phyloP scores from a whole-genome alignment of 2,329 filamentous ascomycete genomes.

The Fusarium sp. region DNA sequence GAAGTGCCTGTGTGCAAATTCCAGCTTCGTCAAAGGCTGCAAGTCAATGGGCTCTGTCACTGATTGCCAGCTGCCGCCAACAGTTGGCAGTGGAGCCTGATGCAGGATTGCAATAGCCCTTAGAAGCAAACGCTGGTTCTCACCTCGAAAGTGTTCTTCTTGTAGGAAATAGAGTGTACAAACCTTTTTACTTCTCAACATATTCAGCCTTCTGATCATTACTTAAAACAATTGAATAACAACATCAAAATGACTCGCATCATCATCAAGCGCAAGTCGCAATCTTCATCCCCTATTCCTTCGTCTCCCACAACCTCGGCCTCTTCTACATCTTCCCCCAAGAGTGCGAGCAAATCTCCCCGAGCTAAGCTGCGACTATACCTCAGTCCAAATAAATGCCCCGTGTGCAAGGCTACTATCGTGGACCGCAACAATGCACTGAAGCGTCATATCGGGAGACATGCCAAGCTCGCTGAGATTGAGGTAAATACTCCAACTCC shows the following conservation, averaged over 20 bases:
- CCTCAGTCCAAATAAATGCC: constrained; percentile 2
- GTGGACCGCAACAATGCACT: constrained; percentile 5
- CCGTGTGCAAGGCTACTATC: constrained; percentile 12
- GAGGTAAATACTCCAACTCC: fast-evolving
- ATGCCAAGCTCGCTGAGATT: constrained; percentile 17
- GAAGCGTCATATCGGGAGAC: constrained; percentile 17
- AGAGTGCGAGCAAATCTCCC: not conserved
- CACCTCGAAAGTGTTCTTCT: too few relatives aligned
- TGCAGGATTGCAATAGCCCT: too few relatives aligned
- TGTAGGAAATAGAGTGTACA: too few relatives aligned
- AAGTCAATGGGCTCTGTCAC: not conserved
- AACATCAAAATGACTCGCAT: not conserved
- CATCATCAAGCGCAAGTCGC: not conserved
- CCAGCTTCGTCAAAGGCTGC: not conserved
- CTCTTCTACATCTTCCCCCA: not conserved
- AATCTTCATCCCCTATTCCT: not conserved
- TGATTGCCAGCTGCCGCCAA: not conserved
- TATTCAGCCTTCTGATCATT: fast-evolving
- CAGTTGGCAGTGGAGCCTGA: not conserved
- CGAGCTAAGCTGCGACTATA: not conserved
- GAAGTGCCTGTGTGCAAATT: not conserved
- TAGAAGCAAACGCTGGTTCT: too few relatives aligned
- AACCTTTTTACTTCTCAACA: fast-evolving
- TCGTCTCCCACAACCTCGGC: not conserved
- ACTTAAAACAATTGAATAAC: too few relatives aligned